A percentile compares a stretch with the other conserved stretches of the same genome.
Conservation (phyloP, 306 rosid genomes). For the Medicago lupulina region DNA sequence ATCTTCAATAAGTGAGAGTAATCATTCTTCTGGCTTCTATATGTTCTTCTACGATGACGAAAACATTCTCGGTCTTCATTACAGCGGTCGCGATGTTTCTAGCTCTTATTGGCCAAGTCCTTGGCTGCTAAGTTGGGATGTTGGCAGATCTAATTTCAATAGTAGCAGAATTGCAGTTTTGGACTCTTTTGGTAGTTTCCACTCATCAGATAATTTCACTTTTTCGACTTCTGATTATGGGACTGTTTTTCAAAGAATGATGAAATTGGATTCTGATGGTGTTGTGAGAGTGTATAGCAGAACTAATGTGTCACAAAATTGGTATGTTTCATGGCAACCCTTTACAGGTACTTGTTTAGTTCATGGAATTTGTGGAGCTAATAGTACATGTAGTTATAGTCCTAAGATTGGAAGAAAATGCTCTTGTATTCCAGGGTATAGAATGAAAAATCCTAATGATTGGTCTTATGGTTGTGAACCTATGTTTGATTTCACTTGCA, state of each 20-base stretch:
- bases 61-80: conserved; percentile 38
- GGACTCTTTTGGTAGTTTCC: conserved; percentile 25
- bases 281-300: conserved; percentile 39
- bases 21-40: conserved; percentile 43
- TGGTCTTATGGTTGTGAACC: conserved; percentile 62
- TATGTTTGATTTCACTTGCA: conserved; percentile 33
- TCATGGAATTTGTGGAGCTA: conserved; percentile 48
- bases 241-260: neutral
- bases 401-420: conserved; percentile 39
- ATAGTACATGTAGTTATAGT: conserved; percentile 37
- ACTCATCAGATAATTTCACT: conserved; percentile 12
- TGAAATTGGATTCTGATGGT: conserved; percentile 43
- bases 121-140: neutral
- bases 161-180: conserved; percentile 31
- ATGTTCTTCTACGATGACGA: conserved; percentile 32
- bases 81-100: conserved; percentile 32
- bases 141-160: conserved; percentile 29
- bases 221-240: conserved; percentile 33
- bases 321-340: conserved; percentile 51
- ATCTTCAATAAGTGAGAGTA: conserved; percentile 42
- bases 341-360: neutral
- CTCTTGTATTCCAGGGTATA: conserved; percentile 46
- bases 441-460: conserved; percentile 32
- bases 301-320: neutral
- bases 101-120: conserved; percentile 40